Conservation (phyloP, 2,329 filamentous ascomycete species). For the Fusarium devonianum region DNA sequence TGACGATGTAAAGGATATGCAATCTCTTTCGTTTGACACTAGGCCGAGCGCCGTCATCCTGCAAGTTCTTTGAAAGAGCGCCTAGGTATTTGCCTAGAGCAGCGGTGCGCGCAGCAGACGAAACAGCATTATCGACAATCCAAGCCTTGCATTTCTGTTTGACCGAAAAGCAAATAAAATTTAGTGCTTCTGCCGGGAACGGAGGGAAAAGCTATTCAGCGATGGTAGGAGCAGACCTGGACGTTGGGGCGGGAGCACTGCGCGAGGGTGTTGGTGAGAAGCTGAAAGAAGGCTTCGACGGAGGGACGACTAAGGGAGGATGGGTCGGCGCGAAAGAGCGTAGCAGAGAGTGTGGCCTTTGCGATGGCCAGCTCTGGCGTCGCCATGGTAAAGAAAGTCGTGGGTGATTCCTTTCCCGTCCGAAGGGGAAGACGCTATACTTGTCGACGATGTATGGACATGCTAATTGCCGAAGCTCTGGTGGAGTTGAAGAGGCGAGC, state of each 20-base stretch:
- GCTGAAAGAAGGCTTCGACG: constrained; percentile 72
- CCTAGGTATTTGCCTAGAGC: constrained; percentile 79
- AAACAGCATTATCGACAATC: constrained; percentile 76
- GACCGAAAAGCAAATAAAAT: constrained; percentile 40
- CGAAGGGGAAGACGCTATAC: background rate
- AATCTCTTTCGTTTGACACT: constrained; percentile 74
- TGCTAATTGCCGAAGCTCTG: constrained; percentile 16
- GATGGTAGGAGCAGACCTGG: constrained; percentile 80
- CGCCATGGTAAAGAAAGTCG: constrained; percentile 57
- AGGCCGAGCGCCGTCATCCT: constrained; percentile 47
- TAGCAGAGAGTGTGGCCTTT: constrained; percentile 78
- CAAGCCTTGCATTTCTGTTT: constrained; percentile 86
- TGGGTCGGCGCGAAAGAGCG: constrained; percentile 78
- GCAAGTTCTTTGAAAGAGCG: constrained; percentile 64
- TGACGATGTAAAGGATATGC: constrained; percentile 79
- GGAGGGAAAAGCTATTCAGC: constrained; percentile 40
- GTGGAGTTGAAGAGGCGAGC: constrained; percentile 20
- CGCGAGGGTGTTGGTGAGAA: constrained; percentile 69
- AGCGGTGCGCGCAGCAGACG: constrained; percentile 69
- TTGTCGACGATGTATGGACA: constrained; percentile 8
- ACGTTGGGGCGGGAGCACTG: constrained; percentile 82
- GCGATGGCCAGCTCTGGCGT: constrained; percentile 77
- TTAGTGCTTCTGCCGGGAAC: constrained; percentile 41
- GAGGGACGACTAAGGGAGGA: constrained; percentile 71
- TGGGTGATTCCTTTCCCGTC: background rate